Evolutionary conservation across 768 basidiomycete species (phyloP), one percentile per base, ranked within the genome.

Genomic region (Lactarius evosmus): DNA sequence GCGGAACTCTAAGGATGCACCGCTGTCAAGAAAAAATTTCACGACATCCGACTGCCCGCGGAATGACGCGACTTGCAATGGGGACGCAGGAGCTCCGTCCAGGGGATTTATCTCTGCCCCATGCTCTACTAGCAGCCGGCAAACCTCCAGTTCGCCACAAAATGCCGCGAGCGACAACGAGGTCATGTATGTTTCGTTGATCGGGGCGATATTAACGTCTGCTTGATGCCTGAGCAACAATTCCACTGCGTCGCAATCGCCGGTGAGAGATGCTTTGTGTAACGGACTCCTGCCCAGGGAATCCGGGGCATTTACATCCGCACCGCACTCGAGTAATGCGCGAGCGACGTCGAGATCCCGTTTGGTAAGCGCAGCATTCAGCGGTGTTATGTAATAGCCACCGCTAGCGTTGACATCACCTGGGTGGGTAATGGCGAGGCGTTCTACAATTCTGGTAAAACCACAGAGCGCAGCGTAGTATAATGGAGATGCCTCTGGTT

Each of bases 381-480:
- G 33, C 6, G 61, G 27, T 4, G 33, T 49, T 5, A 16, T 9
- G 29, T 38, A 52, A 1, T 16, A 17, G 12, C 61, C 61, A 3
- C 61, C 61, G 8, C 7, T 49, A 17, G n/a, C 36, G 17, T 50
- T 56, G 14, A 56, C 17, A 22, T 56, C 55, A 1, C 14, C 33
- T 17, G 29, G 54, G n/a, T 5, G 2, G 5, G 29, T 49, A 9
- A 1, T 11, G 19, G 56, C n/a, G 33, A 62, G 44, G 19, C 32
- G 54, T 30, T 40, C 55, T 11, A 56, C 55, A 27, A 62, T 34
- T 25, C 8, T 4, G 7, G 19, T 25, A 8, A 62, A 19, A 22
- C 61, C 61, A 22, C 55, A 56, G 3, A 62, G 25, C 4, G 36
- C 12, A 4, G 61, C 61, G 25, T 62, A 62, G 27, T 62, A 62